Base-by-base conservation (phyloP, 495 filamentous ascomycete genomes). In the Rhizodiscina lignyota region DNA sequence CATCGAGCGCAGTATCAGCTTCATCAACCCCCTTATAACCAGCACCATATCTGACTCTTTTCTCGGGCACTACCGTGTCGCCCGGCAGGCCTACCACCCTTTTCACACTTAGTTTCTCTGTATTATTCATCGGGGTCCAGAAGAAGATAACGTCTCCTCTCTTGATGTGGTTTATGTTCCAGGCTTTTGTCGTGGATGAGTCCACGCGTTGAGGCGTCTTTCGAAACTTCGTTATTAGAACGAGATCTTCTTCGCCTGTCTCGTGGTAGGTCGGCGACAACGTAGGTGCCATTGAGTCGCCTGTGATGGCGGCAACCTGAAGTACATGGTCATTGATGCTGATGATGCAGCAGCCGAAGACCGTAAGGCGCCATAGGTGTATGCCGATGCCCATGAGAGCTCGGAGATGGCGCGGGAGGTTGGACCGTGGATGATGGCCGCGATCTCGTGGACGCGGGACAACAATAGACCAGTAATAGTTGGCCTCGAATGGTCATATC, bases 261-360 rank as follows among this genome's bases (percentile, higher is more conserved):
- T 38, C 38, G 36, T 54, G 30, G 28, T 41, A 44, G 39, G 40
- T 11, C 13, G 50, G 52, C 4, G 44, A 50, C 2, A 60, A 45
- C 2, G 56, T 44, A 2, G 56, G 56, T 5, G 50, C 36, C 56
- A 60, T 60, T 23, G 44, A 50, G 4, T 18, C 17, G 15, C 56
- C 56, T 3, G 22, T 42, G 13, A 56, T 40, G 12, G 21, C 22
- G 23, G 32, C 34, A 15, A 30, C 30, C 24, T 49, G 42, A 31
- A 45, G 2, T 15, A 49, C 10, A 28, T 40, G 35, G 42, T 51
- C 48, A 35, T 48, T 49, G 39, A 44, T 21, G 33, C 11, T 11
- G 33, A 35, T 18, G 16, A 32, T 5, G 30, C 24, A 27, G 24
- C 24, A 27, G 13, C 24, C 8, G 13, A 13, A 27, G 24, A 8